phyloP scores from a whole-genome alignment of 148 eudicot species.

The Persicaria tinctoria region DNA sequence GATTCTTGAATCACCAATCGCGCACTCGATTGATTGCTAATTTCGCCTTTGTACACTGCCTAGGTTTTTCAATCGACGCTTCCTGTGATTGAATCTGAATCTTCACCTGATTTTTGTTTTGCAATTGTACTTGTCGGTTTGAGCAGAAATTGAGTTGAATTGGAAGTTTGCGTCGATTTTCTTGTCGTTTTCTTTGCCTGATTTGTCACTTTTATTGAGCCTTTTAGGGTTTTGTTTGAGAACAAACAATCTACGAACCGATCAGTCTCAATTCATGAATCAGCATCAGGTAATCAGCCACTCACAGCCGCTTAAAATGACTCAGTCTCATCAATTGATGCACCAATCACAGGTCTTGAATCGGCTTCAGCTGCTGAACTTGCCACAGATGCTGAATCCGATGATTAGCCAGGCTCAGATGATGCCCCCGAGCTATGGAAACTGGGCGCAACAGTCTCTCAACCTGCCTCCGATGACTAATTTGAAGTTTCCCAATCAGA shows the following conservation, averaged over 20 bases:
- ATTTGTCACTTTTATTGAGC: neutral
- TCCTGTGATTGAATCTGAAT: neutral
- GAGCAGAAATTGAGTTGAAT: neutral
- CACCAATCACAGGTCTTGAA: conserved; percentile 19
- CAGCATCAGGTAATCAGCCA: conserved; percentile 16
- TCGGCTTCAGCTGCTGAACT: conserved; percentile 8
- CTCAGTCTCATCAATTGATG: neutral
- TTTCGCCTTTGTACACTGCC: neutral
- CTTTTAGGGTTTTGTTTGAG: conserved; percentile 3
- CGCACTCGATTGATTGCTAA: neutral
- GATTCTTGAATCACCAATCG: neutral
- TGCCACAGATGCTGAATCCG: conserved; percentile 21
- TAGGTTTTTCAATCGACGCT: neutral
- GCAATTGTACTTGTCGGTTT: neutral
- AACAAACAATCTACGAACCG: conserved; percentile 4
- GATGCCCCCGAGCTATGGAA: conserved; percentile 44
- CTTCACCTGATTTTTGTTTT: neutral
- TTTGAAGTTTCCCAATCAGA: conserved; percentile 37
- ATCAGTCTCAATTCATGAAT: conserved; percentile 15
- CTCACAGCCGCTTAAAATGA: conserved; percentile 6
- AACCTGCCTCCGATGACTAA: conserved; percentile 27
- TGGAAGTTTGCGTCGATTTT: no score
- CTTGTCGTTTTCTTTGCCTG: neutral
- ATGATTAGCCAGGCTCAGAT: conserved; percentile 27
- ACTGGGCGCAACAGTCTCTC: conserved; percentile 43